Base-by-base conservation (phyloP, 805 yeast genomes). In the Wickerhamomyces strasburgensis region DNA sequence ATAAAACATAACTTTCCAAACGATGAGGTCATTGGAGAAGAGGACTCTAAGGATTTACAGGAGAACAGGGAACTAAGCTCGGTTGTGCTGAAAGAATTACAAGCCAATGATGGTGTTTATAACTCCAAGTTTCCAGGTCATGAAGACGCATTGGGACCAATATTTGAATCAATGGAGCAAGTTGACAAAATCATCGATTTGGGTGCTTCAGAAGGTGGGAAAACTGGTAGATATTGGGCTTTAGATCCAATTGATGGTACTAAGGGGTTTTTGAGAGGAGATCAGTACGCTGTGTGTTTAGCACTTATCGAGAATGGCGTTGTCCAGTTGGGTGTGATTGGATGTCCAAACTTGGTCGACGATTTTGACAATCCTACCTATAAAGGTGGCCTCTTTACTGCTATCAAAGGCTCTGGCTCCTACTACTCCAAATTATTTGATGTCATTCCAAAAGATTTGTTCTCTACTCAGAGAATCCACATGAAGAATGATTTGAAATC, bases 171-270 rank as follows among this genome's bases (percentile, higher is more conserved):
- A 3, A 55, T 72, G 23, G 67, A 69, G 1, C 70, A 73, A 23
- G 70, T 90, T 33, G 72, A 73, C 46, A 67, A 73, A 5, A 69
- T 82, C 18, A 84, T 93, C 39, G 96, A 88, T 56, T 62, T 70
- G 42, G 98, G 98, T 33, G 71, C 75, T 52, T 84, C 84, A 27
- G 58, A 70, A 43, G 98, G 97, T 37, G 95, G 97, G 5, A 48
- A 63, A 23, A 66, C 60, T 26, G 95, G 95, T 17, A 70, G 98
- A 43, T 78, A 86, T 57, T 93, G 99, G 99, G 95, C 97, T 1
- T 65, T 93, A 53, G 99, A 93, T 56, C 99, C 99, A 27, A 89
- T 93, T 44, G 99, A 93, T 56, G 99, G 99, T 6, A 93, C 99
- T 15, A 93, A 81, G 58, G 99, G 99, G 0, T 93, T 93, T 57